Evolutionary conservation across 169 alveolate species (phyloP), one percentile per base, ranked within the genome.

Genomic region (Eimeria praecox): DNA sequence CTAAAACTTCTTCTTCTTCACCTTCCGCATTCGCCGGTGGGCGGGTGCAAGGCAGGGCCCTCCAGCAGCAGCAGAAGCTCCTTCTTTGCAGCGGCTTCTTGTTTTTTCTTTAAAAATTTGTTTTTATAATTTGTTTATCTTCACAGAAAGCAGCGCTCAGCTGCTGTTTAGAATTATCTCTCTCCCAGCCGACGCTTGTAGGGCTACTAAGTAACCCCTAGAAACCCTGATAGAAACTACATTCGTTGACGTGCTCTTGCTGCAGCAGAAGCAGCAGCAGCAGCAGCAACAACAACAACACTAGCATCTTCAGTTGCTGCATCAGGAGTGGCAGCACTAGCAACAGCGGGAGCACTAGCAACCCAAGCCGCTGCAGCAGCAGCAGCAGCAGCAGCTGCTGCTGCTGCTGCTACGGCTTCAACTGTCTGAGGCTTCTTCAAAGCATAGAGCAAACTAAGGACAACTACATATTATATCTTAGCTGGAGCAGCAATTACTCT

Each of bases 251-350:
- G 66, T 27, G 44, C 80, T 30, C 46, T 44, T 30, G 80, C 80
- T 30, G 80, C 78, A 20, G 78, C 78, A 66, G 42, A 4, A 64
- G 75, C 75, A 64, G 75, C 75, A 64, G 75, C 78, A 33, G 78
- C 78, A 66, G 78, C 78, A 27, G 27, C 42, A 66, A 42, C 78
- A 66, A n/a, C 78, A 33, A 42, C 78, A 66, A 42, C 78, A 27
- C 46, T 27, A 66, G 78, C 78, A 66, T 27, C 80, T n/a, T 5
- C 80, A 69, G 44, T 69, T 69, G 44, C 80, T 30, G 80, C 80
- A n/a, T 5, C 80, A 30, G 44, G 35, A 69, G 44, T 12, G 30
- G 80, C 80, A 30, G 80, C 80, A n/a, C 46, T 14, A 18, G 20
- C 80, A n/a, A n/a, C 80, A 30, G 16, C 42, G 30, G 44, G 35